Percentiles rank a stretch among this genome's conserved stretches.
These are phyloP conservation scores for Scedosporium aurantiacum DNA, from an alignment of 2,329 filamentous ascomycete genomes.

Conservation along the genomic window DNA sequence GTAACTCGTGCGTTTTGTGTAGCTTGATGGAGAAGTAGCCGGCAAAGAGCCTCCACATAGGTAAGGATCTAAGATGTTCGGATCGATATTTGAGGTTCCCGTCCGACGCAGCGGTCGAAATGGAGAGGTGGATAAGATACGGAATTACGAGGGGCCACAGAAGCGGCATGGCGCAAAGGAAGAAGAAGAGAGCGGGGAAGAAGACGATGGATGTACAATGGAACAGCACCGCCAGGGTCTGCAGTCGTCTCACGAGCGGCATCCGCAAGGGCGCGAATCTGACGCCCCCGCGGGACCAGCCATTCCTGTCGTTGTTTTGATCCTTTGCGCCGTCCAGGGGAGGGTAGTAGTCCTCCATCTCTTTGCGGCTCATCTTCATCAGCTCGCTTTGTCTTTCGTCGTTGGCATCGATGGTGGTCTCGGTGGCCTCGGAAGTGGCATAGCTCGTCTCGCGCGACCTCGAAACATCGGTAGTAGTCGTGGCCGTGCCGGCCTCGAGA, in stretches of 20 bases:
- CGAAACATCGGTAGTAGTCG: not conserved
- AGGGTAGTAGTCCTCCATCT: constrained; percentile 1
- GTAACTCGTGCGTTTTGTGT: constrained; percentile 72
- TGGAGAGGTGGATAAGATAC: constrained; percentile 74
- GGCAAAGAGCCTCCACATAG: constrained; percentile 80
- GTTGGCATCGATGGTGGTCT: not conserved
- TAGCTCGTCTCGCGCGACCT: not conserved
- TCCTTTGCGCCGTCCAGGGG: not conserved
- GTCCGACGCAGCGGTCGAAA: constrained; percentile 66
- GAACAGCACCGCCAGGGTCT: constrained; percentile 67
- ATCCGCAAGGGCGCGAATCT: constrained; percentile 75
- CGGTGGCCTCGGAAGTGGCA: not conserved
- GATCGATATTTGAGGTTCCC: constrained; percentile 67
- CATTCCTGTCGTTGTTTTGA: constrained; percentile 16
- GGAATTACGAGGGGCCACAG: constrained; percentile 69
- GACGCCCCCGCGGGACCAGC: constrained; percentile 42
- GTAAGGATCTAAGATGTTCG: constrained; percentile 59
- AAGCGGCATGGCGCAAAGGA: constrained; percentile 82
- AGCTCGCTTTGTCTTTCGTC: not conserved
- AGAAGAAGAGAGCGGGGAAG: constrained; percentile 72
- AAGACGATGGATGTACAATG: constrained; percentile 63
- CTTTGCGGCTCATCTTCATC: not conserved
- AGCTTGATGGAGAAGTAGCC: constrained; percentile 85
- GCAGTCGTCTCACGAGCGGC: constrained; percentile 58
- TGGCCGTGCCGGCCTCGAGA: not conserved